Percentiles rank a stretch among this genome's conserved stretches.
phyloP scores from a whole-genome alignment of 176 grass and related monocot genomes.

The Elaeis guineensis region DNA sequence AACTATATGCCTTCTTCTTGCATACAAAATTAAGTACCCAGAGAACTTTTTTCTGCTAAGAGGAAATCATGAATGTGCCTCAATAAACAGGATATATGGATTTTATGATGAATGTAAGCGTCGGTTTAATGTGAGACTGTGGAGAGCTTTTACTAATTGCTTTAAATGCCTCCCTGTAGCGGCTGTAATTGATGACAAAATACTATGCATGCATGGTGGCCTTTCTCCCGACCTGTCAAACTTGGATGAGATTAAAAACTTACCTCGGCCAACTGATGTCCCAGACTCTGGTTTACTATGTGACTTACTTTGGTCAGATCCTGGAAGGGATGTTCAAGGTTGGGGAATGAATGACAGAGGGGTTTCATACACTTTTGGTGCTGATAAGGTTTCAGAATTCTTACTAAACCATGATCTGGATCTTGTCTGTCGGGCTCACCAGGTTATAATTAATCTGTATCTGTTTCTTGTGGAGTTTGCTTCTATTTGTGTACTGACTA shows the following conservation, averaged over 20 bases:
- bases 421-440: conserved; percentile 81
- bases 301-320: conserved; percentile 88
- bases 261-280: conserved; percentile 62
- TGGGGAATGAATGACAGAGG: conserved; percentile 97
- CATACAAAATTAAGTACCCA: conserved; percentile 87
- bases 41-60: conserved; percentile 92
- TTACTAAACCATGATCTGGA: conserved; percentile 69
- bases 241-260: conserved; percentile 64
- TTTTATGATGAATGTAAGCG: conserved; percentile 98
- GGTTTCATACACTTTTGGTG: conserved; percentile 85
- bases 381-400: conserved; percentile 73
- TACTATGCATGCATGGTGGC: conserved; percentile 95
- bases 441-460: conserved; percentile 31
- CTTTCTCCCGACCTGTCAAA: conserved; percentile 70
- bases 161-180: conserved; percentile 94
- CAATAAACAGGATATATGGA: conserved; percentile 97
- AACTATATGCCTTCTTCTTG: conserved; percentile 89
- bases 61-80: conserved; percentile 96
- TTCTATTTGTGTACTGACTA: conserved; percentile 13
- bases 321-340: conserved; percentile 65
- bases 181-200: conserved; percentile 89
- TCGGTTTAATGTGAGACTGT: conserved; percentile 74
- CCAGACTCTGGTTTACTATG: conserved; percentile 75
- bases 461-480: conserved; percentile 7
- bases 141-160: conserved; percentile 88